Conservation (phyloP, 768 basidiomycete genomes). For the Daedaleopsis nitida region DNA sequence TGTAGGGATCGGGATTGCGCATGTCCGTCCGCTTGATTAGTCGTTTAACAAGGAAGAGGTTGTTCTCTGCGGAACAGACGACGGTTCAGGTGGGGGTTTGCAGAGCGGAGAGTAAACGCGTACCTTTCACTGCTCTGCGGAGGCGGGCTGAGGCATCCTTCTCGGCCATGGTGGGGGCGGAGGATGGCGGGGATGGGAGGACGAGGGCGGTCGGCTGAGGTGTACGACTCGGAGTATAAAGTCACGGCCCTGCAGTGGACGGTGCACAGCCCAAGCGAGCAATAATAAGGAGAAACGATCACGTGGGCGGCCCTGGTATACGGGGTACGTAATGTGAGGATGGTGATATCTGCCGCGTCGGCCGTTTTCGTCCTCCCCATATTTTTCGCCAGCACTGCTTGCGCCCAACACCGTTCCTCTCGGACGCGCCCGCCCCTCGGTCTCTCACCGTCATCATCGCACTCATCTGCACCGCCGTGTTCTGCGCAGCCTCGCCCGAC, state of each 20-base stretch:
- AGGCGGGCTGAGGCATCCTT: constrained; percentile 76
- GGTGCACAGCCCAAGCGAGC: constrained; percentile 26
- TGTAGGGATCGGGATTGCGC: constrained; percentile 83
- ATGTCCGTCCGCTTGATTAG: constrained; percentile 86
- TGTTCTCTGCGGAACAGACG: constrained; percentile 68
- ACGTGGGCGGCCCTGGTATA: constrained; percentile 15
- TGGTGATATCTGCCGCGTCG: neutral
- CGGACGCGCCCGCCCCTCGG: neutral
- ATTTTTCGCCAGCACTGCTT: constrained; percentile 6
- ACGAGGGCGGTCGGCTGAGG: constrained; percentile 21
- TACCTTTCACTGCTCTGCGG: constrained; percentile 80
- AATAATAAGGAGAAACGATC: constrained; percentile 29
- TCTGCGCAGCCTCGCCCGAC: neutral
- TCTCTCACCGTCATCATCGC: neutral
- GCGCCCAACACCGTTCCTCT: neutral
- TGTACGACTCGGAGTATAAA: constrained; percentile 13
- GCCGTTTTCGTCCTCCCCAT: neutral
- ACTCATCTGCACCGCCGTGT: neutral
- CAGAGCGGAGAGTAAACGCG: neutral
- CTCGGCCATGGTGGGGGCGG: constrained; percentile 65
- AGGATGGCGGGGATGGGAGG: constrained; percentile 22
- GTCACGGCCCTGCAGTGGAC: constrained; percentile 11
- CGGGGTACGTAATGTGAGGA: constrained; percentile 21
- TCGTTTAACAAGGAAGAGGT: constrained; percentile 88
- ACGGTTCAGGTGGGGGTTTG: neutral